These are phyloP conservation scores for Gossypium laxum DNA, from an alignment of 441 rosid genomes.

Conservation along the genomic window DNA sequence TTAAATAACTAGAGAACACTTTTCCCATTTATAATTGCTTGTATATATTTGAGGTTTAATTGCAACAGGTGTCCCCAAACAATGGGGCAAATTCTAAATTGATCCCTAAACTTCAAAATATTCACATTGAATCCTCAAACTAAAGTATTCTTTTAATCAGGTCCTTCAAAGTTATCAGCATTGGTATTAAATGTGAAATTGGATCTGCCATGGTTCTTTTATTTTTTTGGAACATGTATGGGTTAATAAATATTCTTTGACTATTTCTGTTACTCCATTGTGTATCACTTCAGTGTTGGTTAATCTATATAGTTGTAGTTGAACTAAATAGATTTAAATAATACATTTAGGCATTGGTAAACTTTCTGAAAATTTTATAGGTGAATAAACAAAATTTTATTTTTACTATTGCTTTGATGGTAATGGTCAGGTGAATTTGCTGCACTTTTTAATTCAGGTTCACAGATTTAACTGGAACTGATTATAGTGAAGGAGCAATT, in stretches of 20 bases:
- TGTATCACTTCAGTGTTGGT: neutral
- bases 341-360: neutral
- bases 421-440: neutral
- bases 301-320: neutral
- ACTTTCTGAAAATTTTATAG: neutral
- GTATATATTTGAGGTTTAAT: neutral
- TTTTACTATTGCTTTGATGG: neutral
- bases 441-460: conserved; percentile 39
- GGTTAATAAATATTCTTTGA: neutral
- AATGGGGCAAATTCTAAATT: neutral
- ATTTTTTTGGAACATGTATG: neutral
- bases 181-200: neutral
- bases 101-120: neutral
- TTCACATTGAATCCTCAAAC: neutral
- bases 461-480: conserved; percentile 76
- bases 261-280: neutral
- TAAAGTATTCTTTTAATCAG: neutral
- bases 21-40: neutral
- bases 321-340: neutral
- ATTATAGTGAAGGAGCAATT: conserved; percentile 82
- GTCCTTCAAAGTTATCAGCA: neutral
- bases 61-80: neutral
- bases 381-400: neutral
- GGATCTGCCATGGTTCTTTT: neutral
- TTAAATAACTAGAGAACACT: neutral